Base-by-base conservation (phyloP, 257 asterid species). In the Coffea eugenioides region DNA sequence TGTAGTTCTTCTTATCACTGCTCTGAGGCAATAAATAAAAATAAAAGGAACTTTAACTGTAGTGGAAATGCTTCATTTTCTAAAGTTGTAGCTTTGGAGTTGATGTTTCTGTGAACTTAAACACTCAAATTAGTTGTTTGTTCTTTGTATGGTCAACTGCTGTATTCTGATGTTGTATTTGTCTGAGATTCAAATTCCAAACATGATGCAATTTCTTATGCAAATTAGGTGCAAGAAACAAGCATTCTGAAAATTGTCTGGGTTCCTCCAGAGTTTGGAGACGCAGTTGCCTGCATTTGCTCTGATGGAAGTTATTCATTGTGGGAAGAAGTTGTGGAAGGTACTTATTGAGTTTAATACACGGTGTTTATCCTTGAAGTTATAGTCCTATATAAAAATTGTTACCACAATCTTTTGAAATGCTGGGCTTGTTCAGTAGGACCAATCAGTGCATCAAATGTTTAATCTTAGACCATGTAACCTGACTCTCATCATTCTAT, bases 221-320 rank as follows among this genome's bases (percentile, higher is more conserved):
- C 10, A 27, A 43, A 74, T 51, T 84, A 94, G 98, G 98, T 87
- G 54, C 69, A 75, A 51, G 92, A 87, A 80, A 85, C 85, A 79
- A 84, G 94, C 92, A 81, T 91, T 83, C 68, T 77, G 75, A 92
- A 92, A 82, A 69, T 94, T 82, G 92, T 92, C 20, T 94, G 98
- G 98, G 89, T 86, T 75, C 98, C 97, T 51, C 97, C 97, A 14
- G 93, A 88, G 80, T 92, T 87, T 80, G 98, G 98, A 69, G 97
- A 94, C 81, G 95, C 84, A 13, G 88, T 94, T 79, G 97, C 95
- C 7, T 94, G 98, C 83, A 76, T 93, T 79, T 77, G 88, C 80
- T 89, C 88, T 56, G 88, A 88, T 82, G 97, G 98, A 80, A 77
- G 83, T 80, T 88, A 92, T 88, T 88, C 90, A 15, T 84, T 94